Conservation (phyloP, 345 rosid genomes). For the Gossypium anomalum region DNA sequence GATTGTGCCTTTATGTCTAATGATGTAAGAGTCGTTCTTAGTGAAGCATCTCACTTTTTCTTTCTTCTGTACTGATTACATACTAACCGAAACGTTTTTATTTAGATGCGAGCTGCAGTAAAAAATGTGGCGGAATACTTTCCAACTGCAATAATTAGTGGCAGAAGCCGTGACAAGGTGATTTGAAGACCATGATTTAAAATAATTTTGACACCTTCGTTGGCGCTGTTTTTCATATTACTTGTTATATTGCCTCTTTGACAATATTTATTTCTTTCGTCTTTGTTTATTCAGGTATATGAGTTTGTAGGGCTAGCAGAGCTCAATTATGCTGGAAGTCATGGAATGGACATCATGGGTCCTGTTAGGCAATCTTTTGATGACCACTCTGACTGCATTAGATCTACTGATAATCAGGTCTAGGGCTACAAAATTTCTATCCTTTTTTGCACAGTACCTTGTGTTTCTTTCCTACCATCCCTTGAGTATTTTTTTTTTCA, state of each 20-base stretch:
- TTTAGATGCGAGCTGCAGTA: slow-evolving; percentile 80
- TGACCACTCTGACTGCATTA: slow-evolving; percentile 36
- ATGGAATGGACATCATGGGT: slow-evolving; percentile 94
- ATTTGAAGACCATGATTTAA: background rate
- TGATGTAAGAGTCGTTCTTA: slow-evolving; percentile 40
- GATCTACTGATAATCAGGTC: slow-evolving; percentile 58
- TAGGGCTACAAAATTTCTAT: background rate
- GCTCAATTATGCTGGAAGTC: slow-evolving; percentile 94
- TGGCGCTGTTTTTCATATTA: background rate
- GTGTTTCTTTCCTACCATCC: background rate
- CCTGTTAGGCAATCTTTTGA: slow-evolving; percentile 51
- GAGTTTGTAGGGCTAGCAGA: slow-evolving; percentile 74
- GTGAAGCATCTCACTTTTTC: background rate
- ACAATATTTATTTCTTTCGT: background rate
- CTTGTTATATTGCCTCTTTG: background rate
- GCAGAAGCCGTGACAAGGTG: slow-evolving; percentile 97
- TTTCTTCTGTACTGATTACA: background rate
- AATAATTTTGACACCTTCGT: background rate
- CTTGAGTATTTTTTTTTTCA: slow-evolving; percentile 13
- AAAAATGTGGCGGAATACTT: slow-evolving; percentile 64
- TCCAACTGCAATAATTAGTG: slow-evolving; percentile 95
- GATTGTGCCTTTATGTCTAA: slow-evolving; percentile 74
- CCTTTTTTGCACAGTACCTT: background rate
- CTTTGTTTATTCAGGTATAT: slow-evolving; percentile 45
- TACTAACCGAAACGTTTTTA: background rate